Conservation (phyloP, 805 yeast genomes). For the Zygoascus bituminiphila region DNA sequence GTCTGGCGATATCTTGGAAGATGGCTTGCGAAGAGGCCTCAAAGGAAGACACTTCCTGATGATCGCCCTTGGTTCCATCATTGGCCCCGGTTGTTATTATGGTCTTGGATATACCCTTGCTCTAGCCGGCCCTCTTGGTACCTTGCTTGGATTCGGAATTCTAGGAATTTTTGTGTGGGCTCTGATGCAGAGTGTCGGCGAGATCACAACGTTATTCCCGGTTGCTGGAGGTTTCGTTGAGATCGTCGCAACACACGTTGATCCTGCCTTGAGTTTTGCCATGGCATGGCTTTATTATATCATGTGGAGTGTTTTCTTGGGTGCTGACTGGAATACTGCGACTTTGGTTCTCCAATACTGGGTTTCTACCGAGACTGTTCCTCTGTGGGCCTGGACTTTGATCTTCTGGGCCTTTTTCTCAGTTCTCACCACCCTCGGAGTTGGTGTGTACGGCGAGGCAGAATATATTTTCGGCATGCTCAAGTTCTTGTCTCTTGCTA, state of each 20-base stretch:
- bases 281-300: slow-evolving; percentile 7
- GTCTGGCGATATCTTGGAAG: slow-evolving; percentile 4
- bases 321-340: slow-evolving; percentile 62
- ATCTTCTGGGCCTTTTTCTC: slow-evolving; percentile 31
- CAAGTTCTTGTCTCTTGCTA: slow-evolving; percentile 66
- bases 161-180: slow-evolving; percentile 66
- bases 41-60: slow-evolving; percentile 67
- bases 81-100: slow-evolving; percentile 74
- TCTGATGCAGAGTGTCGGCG: slow-evolving; percentile 66
- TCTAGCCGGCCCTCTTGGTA: slow-evolving; percentile 61
- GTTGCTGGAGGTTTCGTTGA: slow-evolving; percentile 71
- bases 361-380: slow-evolving; percentile 65
- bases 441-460: slow-evolving; percentile 66
- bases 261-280: slow-evolving; percentile 46
- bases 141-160: slow-evolving; percentile 51
- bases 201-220: slow-evolving; percentile 70
- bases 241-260: slow-evolving; percentile 61
- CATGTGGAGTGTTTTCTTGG: slow-evolving; percentile 7
- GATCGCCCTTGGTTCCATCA: slow-evolving; percentile 73
- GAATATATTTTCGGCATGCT: slow-evolving; percentile 75
- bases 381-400: slow-evolving; percentile 54
- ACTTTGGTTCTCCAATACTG: slow-evolving; percentile 73
- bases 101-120: slow-evolving; percentile 57
- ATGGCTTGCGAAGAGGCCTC: slow-evolving; percentile 22
- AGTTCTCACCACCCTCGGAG: slow-evolving; percentile 60